Percentiles rank a stretch among this genome's conserved stretches.
Evolutionary conservation across 352 stramenopile species (phyloP).

Genomic region (Peronospora belbahrii): DNA sequence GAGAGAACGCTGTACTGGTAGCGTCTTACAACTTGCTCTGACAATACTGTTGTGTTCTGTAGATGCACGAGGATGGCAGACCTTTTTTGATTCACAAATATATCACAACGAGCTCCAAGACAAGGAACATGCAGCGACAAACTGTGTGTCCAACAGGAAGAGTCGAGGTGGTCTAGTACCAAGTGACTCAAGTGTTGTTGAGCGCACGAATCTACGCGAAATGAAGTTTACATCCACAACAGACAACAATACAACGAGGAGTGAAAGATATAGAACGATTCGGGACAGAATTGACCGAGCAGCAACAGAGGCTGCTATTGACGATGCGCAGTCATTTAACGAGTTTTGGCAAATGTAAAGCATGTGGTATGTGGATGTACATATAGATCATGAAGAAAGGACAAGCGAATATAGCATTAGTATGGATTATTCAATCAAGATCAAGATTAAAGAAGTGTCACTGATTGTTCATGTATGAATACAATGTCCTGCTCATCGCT

Average conservation of each 20-base stretch:
- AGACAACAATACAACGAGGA: not conserved
- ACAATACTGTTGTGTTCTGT: slow-evolving; percentile 2
- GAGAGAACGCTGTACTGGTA: not conserved
- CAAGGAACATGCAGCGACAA: slow-evolving; percentile 11
- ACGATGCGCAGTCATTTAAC: slow-evolving; percentile 25
- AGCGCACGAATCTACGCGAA: slow-evolving; percentile 6
- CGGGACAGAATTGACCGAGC: slow-evolving; percentile 23
- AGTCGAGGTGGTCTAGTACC: not conserved
- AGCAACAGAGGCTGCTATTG: slow-evolving; percentile 24
- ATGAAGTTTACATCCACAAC: not conserved
- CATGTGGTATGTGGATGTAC: slow-evolving; percentile 2
- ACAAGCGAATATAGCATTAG: slow-evolving; percentile 9
- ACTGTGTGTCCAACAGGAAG: slow-evolving; percentile 1
- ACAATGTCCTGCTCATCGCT: too few relatives aligned
- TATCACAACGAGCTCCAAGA: slow-evolving; percentile 20
- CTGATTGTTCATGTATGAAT: not conserved
- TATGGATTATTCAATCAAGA: slow-evolving; percentile 11
- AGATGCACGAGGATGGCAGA: slow-evolving; percentile 39
- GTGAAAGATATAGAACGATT: slow-evolving; percentile 15
- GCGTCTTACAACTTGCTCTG: not conserved
- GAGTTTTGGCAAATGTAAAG: slow-evolving; percentile 36
- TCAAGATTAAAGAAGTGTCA: slow-evolving; percentile 4
- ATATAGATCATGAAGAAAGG: slow-evolving; percentile 2
- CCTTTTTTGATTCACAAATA: slow-evolving; percentile 48
- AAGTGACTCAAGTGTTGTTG: not conserved